Evolutionary conservation across 2,329 filamentous ascomycete species (phyloP).

Genomic region (Bipolaris bicolor): DNA sequence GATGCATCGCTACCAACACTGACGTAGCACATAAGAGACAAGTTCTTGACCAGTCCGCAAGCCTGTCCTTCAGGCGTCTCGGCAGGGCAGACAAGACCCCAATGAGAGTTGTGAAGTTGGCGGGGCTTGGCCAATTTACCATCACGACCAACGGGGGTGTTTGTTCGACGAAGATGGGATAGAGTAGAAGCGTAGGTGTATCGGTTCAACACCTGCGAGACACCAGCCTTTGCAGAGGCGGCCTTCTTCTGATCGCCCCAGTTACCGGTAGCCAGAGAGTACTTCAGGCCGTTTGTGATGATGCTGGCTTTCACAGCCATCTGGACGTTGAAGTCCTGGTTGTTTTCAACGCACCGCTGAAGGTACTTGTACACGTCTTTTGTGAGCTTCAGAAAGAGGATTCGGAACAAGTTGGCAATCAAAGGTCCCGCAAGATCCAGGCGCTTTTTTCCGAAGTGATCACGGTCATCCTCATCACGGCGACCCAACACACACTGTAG

Average conservation of each 20-base stretch:
- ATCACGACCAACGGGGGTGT: slow-evolving; percentile 96
- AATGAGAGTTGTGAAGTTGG: slow-evolving; percentile 98
- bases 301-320: slow-evolving; percentile 91
- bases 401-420: slow-evolving; percentile 94
- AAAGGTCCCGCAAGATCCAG: slow-evolving; percentile 93
- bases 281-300: slow-evolving; percentile 91
- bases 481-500: slow-evolving; percentile 91
- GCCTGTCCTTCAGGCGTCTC: slow-evolving; percentile 98
- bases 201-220: slow-evolving; percentile 96
- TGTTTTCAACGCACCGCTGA: slow-evolving; percentile 87
- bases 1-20: slow-evolving; percentile 92
- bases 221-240: slow-evolving; percentile 90
- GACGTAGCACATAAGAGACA: slow-evolving; percentile 98
- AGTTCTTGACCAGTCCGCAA: slow-evolving; percentile 96
- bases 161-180: slow-evolving; percentile 95
- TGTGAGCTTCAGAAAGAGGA: slow-evolving; percentile 87
- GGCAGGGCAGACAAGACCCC: slow-evolving; percentile 95
- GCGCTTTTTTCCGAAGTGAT: slow-evolving; percentile 99
- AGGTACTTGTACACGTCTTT: slow-evolving; percentile 90
- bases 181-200: slow-evolving; percentile 97
- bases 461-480: slow-evolving; percentile 93
- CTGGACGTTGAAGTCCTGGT: slow-evolving; percentile 86
- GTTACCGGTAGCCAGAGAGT: slow-evolving; percentile 95
- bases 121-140: slow-evolving; percentile 98
- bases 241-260: slow-evolving; percentile 99